Evolutionary conservation across 306 rosid species (phyloP).

Genomic region (Begonia masoniana): DNA sequence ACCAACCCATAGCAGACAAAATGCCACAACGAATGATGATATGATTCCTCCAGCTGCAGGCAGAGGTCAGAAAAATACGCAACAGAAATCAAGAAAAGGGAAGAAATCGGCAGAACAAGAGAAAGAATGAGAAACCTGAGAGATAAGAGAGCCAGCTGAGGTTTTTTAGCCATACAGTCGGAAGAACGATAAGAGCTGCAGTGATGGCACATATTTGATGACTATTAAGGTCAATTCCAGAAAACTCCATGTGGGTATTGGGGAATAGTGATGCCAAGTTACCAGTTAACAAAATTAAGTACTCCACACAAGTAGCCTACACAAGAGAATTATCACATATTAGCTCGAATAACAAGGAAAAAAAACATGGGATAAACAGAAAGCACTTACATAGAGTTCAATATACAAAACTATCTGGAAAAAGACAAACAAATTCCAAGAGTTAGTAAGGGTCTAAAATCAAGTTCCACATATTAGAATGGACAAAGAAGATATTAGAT

Average conservation of each 20-base stretch:
- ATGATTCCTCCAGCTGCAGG: conserved; percentile 64
- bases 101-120: neutral
- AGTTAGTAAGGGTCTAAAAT: no score
- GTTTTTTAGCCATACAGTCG: conserved; percentile 64
- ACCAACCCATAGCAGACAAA: conserved; percentile 71
- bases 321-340: conserved; percentile 6
- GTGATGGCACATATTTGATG: conserved; percentile 31
- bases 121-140: conserved; percentile 34
- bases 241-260: conserved; percentile 24
- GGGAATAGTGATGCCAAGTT: conserved; percentile 50
- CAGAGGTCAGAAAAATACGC: neutral
- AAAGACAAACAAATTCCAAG: no score
- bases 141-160: conserved; percentile 50
- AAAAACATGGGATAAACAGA: neutral
- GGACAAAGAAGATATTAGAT: no score
- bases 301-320: conserved; percentile 66
- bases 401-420: conserved; percentile 58
- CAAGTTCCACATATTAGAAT: no score
- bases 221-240: conserved; percentile 24
- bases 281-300: conserved; percentile 41
- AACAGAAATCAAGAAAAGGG: neutral
- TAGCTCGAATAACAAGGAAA: neutral
- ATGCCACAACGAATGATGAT: conserved; percentile 40
- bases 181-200: conserved; percentile 46
- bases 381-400: conserved; percentile 67